Base-by-base conservation (phyloP, 2,329 filamentous ascomycete genomes). In the Alternaria consortialis region DNA sequence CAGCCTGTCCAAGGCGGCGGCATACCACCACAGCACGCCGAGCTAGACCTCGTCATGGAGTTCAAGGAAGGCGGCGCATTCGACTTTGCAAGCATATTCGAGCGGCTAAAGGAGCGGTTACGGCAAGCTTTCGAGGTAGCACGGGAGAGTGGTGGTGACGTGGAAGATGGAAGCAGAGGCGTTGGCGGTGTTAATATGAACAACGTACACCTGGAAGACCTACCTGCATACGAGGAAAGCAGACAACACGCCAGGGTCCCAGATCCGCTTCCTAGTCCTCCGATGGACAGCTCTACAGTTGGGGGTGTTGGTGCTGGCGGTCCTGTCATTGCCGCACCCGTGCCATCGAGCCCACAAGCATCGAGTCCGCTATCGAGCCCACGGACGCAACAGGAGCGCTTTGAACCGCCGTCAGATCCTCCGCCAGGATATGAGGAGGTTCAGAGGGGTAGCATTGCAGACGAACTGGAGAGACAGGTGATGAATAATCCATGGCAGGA, bases 31-130 rank as follows among this genome's bases (percentile, higher is more conserved):
- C 86, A 90, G 23, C 85, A 92, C 63, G 86, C 90, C 17, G 88
- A 89, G 29, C 84, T 97, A 43, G 92, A 95, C 72, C 79, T 97
- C 67, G 93, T 91, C 76, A 85, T 97, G 71, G 93, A 90, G 23
- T 98, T 98, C 83, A 94, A 93, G 75, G 94, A 98, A 64, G 94
- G 94, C 43, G 94, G 94, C n/a, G 94, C 94, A 60, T 95, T 91
- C 77, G 93, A 97, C 69, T 98, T 97, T 74, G 90, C 94, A 71
- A 87, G 88, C 52, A 87, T 87, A 53, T 97, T 94, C 74, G 92
- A 96, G 71, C 85, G 91, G 57, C 88, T 97, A 66, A 93, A 92
- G 75, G 94, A 97, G 74, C 87, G 93, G 7, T 81, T 97, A 57
- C 86, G 90, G 66, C 92, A 97, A 71, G 92, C 90, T 7, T 87